Percentiles rank a stretch among this genome's conserved stretches.
These are phyloP conservation scores for Pigoraptor vietnamica DNA, from an alignment of 78 protist species.

Conservation along the genomic window DNA sequence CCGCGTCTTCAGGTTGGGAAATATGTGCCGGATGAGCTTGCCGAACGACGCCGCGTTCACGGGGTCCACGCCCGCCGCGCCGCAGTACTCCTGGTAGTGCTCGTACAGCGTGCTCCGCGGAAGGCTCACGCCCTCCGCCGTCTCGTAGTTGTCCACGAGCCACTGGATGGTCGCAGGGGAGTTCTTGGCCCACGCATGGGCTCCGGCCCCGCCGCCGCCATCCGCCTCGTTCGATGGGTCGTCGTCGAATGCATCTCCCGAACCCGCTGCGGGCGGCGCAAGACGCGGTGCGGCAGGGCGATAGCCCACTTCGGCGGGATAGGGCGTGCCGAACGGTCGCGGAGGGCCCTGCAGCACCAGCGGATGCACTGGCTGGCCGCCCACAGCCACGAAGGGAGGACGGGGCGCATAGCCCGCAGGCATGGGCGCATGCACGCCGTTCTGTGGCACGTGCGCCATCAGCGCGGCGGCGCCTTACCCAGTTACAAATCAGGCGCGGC, in stretches of 20 bases:
- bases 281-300: no score
- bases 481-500: no score
- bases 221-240: neutral
- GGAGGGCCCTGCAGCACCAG: no score
- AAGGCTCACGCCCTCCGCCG: neutral
- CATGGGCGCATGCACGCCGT: neutral
- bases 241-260: neutral
- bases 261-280: no score
- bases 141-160: neutral
- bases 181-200: neutral
- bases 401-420: neutral
- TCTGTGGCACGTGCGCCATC: neutral
- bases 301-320: no score
- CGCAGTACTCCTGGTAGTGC: neutral
- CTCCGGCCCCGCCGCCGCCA: neutral
- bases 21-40: slow-evolving; percentile 33
- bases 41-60: slow-evolving; percentile 42
- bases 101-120: neutral
- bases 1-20: slow-evolving; percentile 37
- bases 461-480: neutral
- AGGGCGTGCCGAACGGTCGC: no score
- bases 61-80: neutral
- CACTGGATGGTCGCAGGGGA: neutral
- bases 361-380: no score
- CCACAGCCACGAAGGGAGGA: neutral